phyloP scores from a whole-genome alignment of 306 rosid species.

The Acacia acuminata region DNA sequence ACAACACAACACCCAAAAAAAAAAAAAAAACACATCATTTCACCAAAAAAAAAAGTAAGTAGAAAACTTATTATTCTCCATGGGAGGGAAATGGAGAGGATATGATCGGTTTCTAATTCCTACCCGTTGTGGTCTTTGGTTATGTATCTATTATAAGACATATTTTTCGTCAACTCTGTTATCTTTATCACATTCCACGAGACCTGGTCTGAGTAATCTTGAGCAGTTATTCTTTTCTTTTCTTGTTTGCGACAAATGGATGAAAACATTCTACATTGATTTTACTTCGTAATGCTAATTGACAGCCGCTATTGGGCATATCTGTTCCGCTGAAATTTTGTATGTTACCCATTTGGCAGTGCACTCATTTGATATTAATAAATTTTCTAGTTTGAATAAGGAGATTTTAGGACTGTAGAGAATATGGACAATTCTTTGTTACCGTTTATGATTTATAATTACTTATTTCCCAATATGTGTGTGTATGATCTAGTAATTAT shows the following conservation, averaged over 20 bases:
- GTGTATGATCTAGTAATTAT: neutral
- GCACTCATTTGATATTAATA: neutral
- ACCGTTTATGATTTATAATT: no score
- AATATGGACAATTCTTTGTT: neutral
- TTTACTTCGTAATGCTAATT: neutral
- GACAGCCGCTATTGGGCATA: no score
- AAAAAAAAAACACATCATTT: no score
- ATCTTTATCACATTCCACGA: neutral
- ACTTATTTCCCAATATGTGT: no score
- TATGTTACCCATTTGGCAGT: neutral
- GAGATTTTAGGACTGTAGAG: neutral
- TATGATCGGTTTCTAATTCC: neutral
- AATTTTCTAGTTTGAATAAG: constrained; percentile 5
- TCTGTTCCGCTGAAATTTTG: no score
- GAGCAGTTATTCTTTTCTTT: neutral
- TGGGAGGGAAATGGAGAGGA: neutral
- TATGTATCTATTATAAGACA: neutral
- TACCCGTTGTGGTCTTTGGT: neutral
- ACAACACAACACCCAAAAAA: no score
- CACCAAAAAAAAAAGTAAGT: neutral
- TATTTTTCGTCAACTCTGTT: neutral
- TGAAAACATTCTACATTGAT: neutral
- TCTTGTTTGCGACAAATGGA: neutral
- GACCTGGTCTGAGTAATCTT: neutral
- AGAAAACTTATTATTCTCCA: neutral